phyloP scores from a whole-genome alignment of 805 yeast species.

The Saccharomycopsis amapae region DNA sequence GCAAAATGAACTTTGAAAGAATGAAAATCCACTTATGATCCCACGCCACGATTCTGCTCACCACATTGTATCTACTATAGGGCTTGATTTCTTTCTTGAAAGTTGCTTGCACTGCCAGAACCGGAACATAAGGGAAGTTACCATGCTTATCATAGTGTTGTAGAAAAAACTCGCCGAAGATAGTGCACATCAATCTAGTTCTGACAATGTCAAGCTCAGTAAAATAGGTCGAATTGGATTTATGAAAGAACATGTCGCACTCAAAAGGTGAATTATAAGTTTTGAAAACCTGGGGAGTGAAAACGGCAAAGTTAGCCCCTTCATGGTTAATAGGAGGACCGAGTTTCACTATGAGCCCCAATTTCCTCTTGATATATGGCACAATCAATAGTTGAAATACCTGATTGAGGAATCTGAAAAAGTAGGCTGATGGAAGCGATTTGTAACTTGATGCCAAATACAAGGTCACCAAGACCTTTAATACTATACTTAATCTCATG shows the following conservation, averaged over 20 bases:
- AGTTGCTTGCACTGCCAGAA: constrained; percentile 61
- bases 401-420: constrained; percentile 50
- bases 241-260: constrained; percentile 81
- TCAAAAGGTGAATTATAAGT: constrained; percentile 71
- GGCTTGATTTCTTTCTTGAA: constrained; percentile 72
- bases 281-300: constrained; percentile 35
- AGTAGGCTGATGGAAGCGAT: constrained; percentile 60
- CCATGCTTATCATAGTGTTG: constrained; percentile 32
- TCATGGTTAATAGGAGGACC: constrained; percentile 21
- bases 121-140: constrained; percentile 60
- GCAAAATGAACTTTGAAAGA: constrained; percentile 47
- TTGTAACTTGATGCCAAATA: constrained; percentile 35
- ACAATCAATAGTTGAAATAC: constrained; percentile 37
- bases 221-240: constrained; percentile 80
- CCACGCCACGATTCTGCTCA: constrained; percentile 67
- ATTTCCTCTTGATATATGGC: constrained; percentile 26
- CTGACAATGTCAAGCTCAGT: constrained; percentile 76
- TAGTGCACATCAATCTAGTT: constrained; percentile 47
- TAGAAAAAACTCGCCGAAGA: constrained; percentile 51
- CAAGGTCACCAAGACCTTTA: constrained; percentile 1
- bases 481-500: no score
- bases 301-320: constrained; percentile 28
- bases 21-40: constrained; percentile 82
- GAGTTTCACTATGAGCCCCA: constrained; percentile 17
- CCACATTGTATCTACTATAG: constrained; percentile 49